Percentiles rank a stretch among this genome's conserved stretches.
phyloP scores from a whole-genome alignment of 83 land plant species.

The Picea abies region DNA sequence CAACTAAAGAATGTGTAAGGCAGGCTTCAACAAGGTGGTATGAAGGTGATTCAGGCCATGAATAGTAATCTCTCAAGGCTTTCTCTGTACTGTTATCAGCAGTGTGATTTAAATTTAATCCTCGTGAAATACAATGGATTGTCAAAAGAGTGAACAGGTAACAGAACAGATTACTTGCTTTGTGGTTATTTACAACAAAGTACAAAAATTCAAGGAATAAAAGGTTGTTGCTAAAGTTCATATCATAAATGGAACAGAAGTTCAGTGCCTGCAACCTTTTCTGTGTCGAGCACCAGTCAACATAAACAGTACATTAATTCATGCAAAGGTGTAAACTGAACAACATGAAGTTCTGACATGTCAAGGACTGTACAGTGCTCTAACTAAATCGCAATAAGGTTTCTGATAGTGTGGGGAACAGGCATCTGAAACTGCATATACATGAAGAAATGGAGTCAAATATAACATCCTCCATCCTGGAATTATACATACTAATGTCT shows the following conservation, averaged over 20 bases:
- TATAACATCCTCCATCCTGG: background rate
- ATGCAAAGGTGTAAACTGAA: background rate
- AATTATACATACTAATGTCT: slow-evolving; percentile 3
- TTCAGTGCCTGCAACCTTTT: background rate
- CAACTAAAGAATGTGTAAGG: too few relatives aligned
- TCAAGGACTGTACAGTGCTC: background rate
- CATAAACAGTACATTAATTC: background rate
- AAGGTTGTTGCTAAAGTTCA: background rate
- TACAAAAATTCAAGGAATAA: background rate
- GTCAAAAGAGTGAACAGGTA: too few relatives aligned
- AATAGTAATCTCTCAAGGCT: too few relatives aligned
- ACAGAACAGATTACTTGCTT: too few relatives aligned
- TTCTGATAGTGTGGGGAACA: background rate
- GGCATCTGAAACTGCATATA: background rate
- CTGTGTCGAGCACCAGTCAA: background rate
- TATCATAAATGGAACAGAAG: background rate
- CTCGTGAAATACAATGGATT: too few relatives aligned
- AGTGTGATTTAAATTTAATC: too few relatives aligned
- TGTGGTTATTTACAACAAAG: background rate
- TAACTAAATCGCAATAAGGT: background rate
- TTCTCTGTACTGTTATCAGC: too few relatives aligned
- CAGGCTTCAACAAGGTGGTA: too few relatives aligned
- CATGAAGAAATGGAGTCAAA: slow-evolving; percentile 1
- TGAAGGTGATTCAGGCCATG: too few relatives aligned
- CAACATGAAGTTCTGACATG: background rate